A percentile compares a stretch with the other conserved stretches of the same genome.
These are phyloP conservation scores for Nigrograna mackinnonii DNA, from an alignment of 2,329 filamentous ascomycete species.

Conservation along the genomic window DNA sequence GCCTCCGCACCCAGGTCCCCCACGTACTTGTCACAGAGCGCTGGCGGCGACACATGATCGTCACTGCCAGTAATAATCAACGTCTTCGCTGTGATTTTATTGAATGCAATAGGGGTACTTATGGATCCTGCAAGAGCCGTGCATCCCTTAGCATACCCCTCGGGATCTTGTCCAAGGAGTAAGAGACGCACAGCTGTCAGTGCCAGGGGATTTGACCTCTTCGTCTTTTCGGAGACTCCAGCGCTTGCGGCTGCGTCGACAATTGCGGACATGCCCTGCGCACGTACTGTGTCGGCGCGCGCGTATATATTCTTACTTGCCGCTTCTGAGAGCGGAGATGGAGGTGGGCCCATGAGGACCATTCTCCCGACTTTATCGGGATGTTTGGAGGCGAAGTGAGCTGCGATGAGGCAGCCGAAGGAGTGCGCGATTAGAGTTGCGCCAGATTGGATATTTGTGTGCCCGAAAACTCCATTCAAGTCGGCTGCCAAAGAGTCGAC, in stretches of 20 bases:
- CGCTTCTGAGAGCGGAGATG: slow-evolving; percentile 47
- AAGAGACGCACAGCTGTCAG: slow-evolving; percentile 48
- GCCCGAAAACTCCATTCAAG: slow-evolving; percentile 43
- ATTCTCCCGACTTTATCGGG: slow-evolving; percentile 48
- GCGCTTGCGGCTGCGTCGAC: slow-evolving; percentile 43
- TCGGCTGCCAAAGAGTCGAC: slow-evolving; percentile 51
- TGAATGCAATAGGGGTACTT: slow-evolving; percentile 38
- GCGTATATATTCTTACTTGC: slow-evolving; percentile 29
- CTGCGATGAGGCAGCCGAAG: slow-evolving; percentile 55
- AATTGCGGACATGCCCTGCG: slow-evolving; percentile 49
- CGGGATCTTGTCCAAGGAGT: slow-evolving; percentile 53
- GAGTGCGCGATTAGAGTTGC: slow-evolving; percentile 56
- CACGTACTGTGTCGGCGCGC: slow-evolving; percentile 47
- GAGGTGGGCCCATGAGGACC: slow-evolving; percentile 53
- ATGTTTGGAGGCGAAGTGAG: slow-evolving; percentile 45
- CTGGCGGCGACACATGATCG: slow-evolving; percentile 48
- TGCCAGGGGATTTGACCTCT: slow-evolving; percentile 44
- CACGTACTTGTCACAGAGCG: slow-evolving; percentile 37
- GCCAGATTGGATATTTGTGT: slow-evolving; percentile 29
- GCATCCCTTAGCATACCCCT: slow-evolving; percentile 60
- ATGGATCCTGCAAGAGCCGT: slow-evolving; percentile 51
- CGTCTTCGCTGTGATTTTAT: slow-evolving; percentile 15
- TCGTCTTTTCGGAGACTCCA: slow-evolving; percentile 43
- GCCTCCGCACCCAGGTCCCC: slow-evolving; percentile 27
- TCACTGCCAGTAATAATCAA: slow-evolving; percentile 52